Conservation (phyloP, 108 stramenopile species). For the Schizochytrium sp. region DNA sequence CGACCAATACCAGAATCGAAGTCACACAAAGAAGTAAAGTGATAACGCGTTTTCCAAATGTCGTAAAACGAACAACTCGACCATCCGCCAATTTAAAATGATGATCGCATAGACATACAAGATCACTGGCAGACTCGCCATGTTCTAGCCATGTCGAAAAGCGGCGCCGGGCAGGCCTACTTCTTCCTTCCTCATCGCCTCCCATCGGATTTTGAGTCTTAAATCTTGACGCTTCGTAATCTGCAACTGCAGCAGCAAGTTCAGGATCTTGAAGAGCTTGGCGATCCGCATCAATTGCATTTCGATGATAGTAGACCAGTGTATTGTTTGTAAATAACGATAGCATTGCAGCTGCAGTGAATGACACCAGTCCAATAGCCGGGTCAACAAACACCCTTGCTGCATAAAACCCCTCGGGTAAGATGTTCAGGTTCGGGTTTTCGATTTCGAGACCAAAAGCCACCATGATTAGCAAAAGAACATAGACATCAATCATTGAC, state of each 20-base stretch:
- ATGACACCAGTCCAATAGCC: slow-evolving; percentile 8
- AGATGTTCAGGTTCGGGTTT: slow-evolving; percentile 7
- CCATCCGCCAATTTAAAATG: neutral
- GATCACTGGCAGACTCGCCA: neutral
- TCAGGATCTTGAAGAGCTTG: slow-evolving; percentile 6
- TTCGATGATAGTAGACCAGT: slow-evolving; percentile 46
- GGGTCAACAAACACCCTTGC: slow-evolving; percentile 43
- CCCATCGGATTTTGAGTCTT: neutral
- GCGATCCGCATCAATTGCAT: neutral
- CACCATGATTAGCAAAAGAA: slow-evolving; percentile 43
- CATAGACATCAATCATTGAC: slow-evolving; percentile 56
- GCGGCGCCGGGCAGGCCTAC: neutral
- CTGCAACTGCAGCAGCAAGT: neutral
- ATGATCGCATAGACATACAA: neutral
- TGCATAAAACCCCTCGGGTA: slow-evolving; percentile 27
- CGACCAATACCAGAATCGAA: neutral
- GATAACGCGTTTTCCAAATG: neutral
- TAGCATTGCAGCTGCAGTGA: slow-evolving; percentile 52
- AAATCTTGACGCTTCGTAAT: neutral
- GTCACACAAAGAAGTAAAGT: neutral
- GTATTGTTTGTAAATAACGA: slow-evolving; percentile 11
- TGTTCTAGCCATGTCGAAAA: slow-evolving; percentile 23
- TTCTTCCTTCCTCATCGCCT: neutral
- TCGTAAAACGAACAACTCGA: neutral
- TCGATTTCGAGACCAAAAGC: slow-evolving; percentile 43